Evolutionary conservation across 441 rosid genomes (phyloP), one percentile per base, ranked within the genome.

Genomic region (Capsella rubella): DNA sequence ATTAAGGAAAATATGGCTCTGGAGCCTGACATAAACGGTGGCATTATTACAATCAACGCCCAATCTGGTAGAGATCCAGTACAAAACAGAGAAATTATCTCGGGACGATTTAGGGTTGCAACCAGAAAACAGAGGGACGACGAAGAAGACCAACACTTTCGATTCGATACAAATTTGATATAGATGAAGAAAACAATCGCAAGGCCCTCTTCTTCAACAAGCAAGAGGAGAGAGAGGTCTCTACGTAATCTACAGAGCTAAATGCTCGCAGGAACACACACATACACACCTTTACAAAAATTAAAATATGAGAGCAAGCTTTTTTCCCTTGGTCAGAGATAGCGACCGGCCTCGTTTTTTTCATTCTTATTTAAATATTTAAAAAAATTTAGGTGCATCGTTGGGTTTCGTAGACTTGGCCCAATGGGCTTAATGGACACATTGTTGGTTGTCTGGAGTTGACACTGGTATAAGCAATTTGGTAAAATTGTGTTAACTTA

Each of bases 21-120:
- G 8, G 87, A 67, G 28, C 84, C 78, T 3, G 88, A 72, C 54
- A 80, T 60, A 62, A 87, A 89, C 47, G 93, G 90, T 65, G 83
- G 89, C 91, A 93, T 90, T 85, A 73, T 52, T 64, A 32, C 35
- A 32, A 32, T 0, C 69, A 7, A 51, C 56, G 42, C 69, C 69
- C 54, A 34, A 15, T 67, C 42, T 39, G 0, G 4, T n/a, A 34
- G 42, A 60, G 74, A 68, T 51, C 28, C 58, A 35, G 2, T 21
- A 21, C 25, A 66, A 15, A 64, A 27, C 8, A 13, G 28, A 21
- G 39, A 34, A 47, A 15, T 18, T 10, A 25, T 27, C 15, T 50
- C 46, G 3, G 3, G 52, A 1, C 28, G 46, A 65, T 32, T 51
- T 59, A 52, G 68, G 69, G 73, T 67, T 75, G 43, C 7, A 5